phyloP scores from a whole-genome alignment of 2,329 filamentous ascomycete genomes.

The Trichoderma gracile region DNA sequence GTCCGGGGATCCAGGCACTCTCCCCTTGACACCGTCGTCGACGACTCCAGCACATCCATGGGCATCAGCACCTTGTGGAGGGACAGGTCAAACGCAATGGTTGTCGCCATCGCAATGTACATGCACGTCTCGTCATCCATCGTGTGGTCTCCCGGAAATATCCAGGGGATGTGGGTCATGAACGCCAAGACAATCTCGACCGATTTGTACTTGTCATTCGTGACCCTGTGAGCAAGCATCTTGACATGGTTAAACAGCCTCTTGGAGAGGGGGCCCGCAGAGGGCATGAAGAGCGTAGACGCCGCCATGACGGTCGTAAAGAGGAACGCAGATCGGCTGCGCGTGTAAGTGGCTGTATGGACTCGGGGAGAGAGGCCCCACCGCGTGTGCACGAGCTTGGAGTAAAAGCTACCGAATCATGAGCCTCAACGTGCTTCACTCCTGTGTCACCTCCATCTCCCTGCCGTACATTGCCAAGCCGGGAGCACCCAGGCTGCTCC shows the following conservation, averaged over 20 bases:
- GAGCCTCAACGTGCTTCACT: not conserved
- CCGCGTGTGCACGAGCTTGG: constrained; percentile 69
- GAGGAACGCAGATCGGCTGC: constrained; percentile 67
- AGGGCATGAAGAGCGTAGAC: constrained; percentile 66
- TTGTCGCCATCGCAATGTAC: constrained; percentile 69
- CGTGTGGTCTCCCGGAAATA: constrained; percentile 66
- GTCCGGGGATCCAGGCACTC: constrained; percentile 69
- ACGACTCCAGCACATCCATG: constrained; percentile 49
- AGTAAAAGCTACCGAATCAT: constrained; percentile 57
- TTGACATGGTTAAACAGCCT: constrained; percentile 65
- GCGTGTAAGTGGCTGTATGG: constrained; percentile 66
- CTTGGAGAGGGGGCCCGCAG: constrained; percentile 63
- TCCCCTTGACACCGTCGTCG: constrained; percentile 56
- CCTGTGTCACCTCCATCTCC: not conserved
- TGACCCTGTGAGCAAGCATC: constrained; percentile 61
- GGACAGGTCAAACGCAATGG: constrained; percentile 68
- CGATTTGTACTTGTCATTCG: constrained; percentile 63
- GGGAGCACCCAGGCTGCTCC: not conserved
- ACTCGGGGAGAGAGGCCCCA: constrained; percentile 71
- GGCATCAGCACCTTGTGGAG: constrained; percentile 69
- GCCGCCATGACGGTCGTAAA: constrained; percentile 71
- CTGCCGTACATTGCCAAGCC: not conserved
- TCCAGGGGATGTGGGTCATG: constrained; percentile 76
- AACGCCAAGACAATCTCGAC: constrained; percentile 74
- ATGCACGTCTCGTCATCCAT: constrained; percentile 73